phyloP scores from a whole-genome alignment of 73 alveolate species.

The Uronychia binucleata region DNA sequence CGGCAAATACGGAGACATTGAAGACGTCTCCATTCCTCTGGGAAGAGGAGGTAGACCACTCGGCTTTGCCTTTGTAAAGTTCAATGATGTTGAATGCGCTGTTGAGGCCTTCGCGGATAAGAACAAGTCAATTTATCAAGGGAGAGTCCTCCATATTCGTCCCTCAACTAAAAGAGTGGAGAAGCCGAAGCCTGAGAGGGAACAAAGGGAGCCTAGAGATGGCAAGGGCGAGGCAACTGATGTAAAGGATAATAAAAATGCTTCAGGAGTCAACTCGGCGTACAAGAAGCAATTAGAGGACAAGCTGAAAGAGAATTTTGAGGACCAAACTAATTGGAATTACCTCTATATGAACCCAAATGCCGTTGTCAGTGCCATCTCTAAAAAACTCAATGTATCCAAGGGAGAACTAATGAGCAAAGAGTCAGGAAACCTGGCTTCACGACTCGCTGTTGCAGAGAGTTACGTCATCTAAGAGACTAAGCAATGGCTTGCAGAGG shows the following conservation, averaged over 20 bases:
- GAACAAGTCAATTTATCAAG: conserved; percentile 89
- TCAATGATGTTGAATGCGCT: conserved; percentile 87
- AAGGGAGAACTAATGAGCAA: conserved; percentile 90
- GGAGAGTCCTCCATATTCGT: conserved; percentile 91
- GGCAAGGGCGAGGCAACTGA: conserved; percentile 44
- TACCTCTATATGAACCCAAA: conserved; percentile 93
- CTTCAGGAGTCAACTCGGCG: not conserved
- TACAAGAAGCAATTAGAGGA: not conserved
- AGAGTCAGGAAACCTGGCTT: conserved; percentile 91
- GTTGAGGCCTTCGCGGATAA: conserved; percentile 92
- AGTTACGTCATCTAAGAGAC: conserved; percentile 93
- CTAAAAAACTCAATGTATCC: conserved; percentile 76
- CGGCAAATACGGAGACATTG: conserved; percentile 88
- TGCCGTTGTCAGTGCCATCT: conserved; percentile 89
- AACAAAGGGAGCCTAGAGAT: conserved; percentile 62
- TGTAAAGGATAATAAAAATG: conserved; percentile 49
- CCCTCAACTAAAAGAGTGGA: conserved; percentile 85
- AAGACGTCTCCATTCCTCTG: conserved; percentile 87
- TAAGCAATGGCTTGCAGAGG: conserved; percentile 93
- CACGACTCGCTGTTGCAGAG: conserved; percentile 91
- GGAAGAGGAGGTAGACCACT: conserved; percentile 83
- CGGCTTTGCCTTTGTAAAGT: conserved; percentile 93
- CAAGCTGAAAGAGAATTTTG: conserved; percentile 33
- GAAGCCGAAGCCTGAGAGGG: conserved; percentile 7
- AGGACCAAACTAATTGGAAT: conserved; percentile 95